Conservation (phyloP, 257 asterid species). For the Fraxinus cuspidata region DNA sequence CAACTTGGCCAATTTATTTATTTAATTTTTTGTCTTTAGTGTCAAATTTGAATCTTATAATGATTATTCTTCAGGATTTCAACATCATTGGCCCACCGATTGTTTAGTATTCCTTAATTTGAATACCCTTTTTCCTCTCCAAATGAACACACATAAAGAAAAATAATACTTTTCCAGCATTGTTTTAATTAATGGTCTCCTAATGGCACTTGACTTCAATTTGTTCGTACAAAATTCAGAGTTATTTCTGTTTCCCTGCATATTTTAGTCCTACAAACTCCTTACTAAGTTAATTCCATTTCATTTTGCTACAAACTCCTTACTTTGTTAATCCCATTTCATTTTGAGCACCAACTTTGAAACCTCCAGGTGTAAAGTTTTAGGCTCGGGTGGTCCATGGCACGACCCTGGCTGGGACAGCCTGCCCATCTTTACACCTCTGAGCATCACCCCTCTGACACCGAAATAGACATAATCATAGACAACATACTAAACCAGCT, state of each 20-base stretch:
- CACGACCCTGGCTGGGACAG: not conserved
- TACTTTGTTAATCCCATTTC: not conserved
- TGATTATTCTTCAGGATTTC: no score
- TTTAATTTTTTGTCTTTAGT: no score
- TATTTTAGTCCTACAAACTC: not conserved
- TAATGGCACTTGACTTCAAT: not conserved
- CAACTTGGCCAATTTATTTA: no score
- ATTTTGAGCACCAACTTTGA: not conserved
- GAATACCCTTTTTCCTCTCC: not conserved
- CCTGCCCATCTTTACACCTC: not conserved
- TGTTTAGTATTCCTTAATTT: not conserved
- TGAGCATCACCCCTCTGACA: not conserved
- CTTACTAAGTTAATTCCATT: not conserved
- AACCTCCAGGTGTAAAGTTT: not conserved
- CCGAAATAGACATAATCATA: not conserved
- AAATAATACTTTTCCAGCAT: not conserved
- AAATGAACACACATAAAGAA: not conserved
- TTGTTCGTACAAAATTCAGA: not conserved
- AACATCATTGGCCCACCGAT: not conserved
- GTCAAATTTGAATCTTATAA: no score
- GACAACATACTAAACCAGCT: not conserved
- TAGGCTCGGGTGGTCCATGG: not conserved
- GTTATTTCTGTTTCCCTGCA: not conserved
- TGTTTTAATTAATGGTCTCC: not conserved
- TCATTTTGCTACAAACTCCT: not conserved